A percentile compares a stretch with the other conserved stretches of the same genome.
phyloP scores from a whole-genome alignment of 805 yeast species.

The Cyberlindnera saturnus region DNA sequence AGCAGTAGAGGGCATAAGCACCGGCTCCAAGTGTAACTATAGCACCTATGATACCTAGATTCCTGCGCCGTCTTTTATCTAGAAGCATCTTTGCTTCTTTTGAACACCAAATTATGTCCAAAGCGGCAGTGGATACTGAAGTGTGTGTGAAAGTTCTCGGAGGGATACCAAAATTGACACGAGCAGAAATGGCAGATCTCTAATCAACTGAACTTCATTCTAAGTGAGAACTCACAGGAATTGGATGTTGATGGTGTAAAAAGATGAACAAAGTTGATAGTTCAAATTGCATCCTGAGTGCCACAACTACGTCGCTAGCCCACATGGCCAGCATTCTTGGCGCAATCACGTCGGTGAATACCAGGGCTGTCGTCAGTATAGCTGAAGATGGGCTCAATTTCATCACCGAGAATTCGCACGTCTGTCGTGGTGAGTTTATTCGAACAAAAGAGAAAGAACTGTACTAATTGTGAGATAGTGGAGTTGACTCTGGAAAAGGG shows the following conservation, averaged over 20 bases:
- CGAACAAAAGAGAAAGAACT: not conserved
- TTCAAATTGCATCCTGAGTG: conserved; percentile 28
- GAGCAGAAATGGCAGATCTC: not conserved
- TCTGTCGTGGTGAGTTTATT: conserved; percentile 19
- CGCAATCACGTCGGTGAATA: conserved; percentile 36
- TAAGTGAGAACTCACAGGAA: too few species aligned
- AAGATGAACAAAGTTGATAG: conserved; percentile 1
- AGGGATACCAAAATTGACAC: not conserved
- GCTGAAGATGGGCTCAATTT: conserved; percentile 47
- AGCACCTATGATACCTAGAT: conserved; percentile 7
- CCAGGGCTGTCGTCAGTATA: conserved; percentile 35
- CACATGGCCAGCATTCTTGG: conserved; percentile 41
- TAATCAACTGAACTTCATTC: not conserved
- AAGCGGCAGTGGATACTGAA: not conserved
- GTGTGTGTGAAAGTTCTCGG: not conserved
- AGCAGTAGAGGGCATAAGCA: conserved; percentile 10
- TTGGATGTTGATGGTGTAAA: too few species aligned
- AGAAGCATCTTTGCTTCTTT: not conserved
- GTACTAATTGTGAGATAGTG: conserved; percentile 8
- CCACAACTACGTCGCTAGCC: conserved; percentile 39
- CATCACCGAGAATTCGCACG: conserved; percentile 40
- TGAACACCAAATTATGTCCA: too few species aligned
- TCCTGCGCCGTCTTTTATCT: conserved; percentile 3
- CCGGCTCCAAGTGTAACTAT: conserved; percentile 6
- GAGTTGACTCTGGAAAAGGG: conserved; percentile 32